Base-by-base conservation (phyloP, 2,329 filamentous ascomycete species). In the Dothideomycetidae sp. region DNA sequence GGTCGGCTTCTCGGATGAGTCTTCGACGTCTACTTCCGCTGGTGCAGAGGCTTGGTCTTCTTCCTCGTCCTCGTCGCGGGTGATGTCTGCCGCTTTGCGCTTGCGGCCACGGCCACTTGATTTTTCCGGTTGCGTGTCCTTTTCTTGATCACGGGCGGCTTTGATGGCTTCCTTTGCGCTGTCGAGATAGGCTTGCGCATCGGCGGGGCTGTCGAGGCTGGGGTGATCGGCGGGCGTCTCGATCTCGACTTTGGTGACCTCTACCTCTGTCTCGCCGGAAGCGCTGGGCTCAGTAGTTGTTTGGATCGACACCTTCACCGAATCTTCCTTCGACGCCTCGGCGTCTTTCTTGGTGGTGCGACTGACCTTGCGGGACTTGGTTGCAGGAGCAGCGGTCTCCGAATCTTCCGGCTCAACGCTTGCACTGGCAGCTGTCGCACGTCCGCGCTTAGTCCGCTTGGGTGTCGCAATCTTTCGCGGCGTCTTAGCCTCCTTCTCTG, bases 161-260 rank as follows among this genome's bases (percentile, higher is more conserved):
- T 80, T 71, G 4, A 94, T 86, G 82, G 94, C 93, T 48, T 78
- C 73, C 61, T 79, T 84, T 19, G 90, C 90, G 51, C 83, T 76
- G 17, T 77, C 77, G 42, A 96, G 78, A 79, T 94, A 85, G 39
- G 77, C 72, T 40, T 80, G 71, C 1, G 85, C 78, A 50, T 90
- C 81, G 45, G 85, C 80, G 0, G 82, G 75, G 10, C 76, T 72
- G 0, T 81, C 78, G 5, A 85, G 68, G 43, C 82, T 73, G 1
- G 73, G 65, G 31, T 68, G 64, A 37, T 70, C 71, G 7, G 73
- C 67, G 3, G 85, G 81, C 52, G 90, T 68, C 46, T 90, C 80
- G 9, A 90, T 67, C 44, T 79, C 78, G 33, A 88, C 75, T 32
- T 76, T 75, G 5, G 79, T 86, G 47, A 73, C 73, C 39, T 76